Evolutionary conservation across 768 basidiomycete genomes (phyloP).

Genomic region (Leccinum broughii): DNA sequence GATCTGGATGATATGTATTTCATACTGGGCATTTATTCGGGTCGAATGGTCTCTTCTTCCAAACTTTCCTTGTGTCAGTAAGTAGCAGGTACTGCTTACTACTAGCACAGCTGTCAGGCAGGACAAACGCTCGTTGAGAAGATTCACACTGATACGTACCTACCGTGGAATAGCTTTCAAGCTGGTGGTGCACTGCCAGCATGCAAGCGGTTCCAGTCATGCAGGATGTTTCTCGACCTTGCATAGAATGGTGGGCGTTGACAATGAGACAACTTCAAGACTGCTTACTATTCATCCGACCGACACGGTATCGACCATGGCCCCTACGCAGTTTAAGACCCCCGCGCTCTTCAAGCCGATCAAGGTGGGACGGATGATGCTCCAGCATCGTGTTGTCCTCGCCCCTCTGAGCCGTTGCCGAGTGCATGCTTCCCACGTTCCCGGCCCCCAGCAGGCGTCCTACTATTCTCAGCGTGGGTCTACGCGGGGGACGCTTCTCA

Average conservation of each 20-base stretch:
- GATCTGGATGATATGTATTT: slow-evolving; percentile 6
- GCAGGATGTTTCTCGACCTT: too few relatives aligned
- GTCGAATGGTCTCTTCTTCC: not conserved
- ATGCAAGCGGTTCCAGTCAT: not conserved
- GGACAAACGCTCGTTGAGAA: not conserved
- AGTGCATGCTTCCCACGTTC: not conserved
- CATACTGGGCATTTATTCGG: slow-evolving; percentile 2
- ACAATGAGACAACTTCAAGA: too few relatives aligned
- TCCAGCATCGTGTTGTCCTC: not conserved
- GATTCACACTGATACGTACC: not conserved
- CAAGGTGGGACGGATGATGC: not conserved
- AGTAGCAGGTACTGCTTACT: not conserved
- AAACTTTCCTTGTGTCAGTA: not conserved
- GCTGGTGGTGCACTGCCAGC: not conserved
- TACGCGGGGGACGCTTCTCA: not conserved
- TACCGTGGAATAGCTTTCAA: not conserved
- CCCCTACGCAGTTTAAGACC: not conserved
- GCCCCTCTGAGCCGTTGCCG: not conserved
- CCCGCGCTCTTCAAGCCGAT: not conserved
- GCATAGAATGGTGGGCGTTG: too few relatives aligned
- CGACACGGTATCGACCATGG: not conserved
- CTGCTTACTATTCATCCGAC: not conserved
- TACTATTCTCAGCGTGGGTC: not conserved
- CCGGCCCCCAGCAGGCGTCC: not conserved
- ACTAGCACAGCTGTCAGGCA: not conserved